phyloP scores from a whole-genome alignment of 257 asterid species.

The Petunia axillaris region DNA sequence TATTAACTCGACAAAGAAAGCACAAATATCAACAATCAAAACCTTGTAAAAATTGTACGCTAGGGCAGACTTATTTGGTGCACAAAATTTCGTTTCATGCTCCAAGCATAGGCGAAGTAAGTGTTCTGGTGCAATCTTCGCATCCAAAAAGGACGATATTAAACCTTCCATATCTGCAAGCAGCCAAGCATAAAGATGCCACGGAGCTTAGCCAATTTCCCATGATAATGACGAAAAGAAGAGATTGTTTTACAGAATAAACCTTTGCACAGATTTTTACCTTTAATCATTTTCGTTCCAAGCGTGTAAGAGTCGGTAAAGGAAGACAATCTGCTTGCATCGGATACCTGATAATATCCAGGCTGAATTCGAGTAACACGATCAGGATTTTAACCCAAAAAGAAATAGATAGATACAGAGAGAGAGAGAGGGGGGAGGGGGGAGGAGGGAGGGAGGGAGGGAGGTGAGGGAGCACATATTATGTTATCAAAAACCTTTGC shows the following conservation, averaged over 20 bases:
- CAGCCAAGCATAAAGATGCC: constrained; percentile 33
- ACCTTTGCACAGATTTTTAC: constrained; percentile 32
- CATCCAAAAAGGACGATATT: constrained; percentile 62
- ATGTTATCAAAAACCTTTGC: neutral
- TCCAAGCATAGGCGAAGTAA: constrained; percentile 79
- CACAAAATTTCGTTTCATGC: constrained; percentile 60
- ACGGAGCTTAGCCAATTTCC: constrained; percentile 14
- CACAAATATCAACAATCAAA: constrained; percentile 6
- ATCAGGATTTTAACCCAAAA: neutral
- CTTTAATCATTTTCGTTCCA: constrained; percentile 64
- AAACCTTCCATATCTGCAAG: constrained; percentile 64
- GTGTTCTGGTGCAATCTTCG: constrained; percentile 84
- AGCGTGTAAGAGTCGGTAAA: constrained; percentile 66
- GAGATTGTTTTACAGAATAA: neutral
- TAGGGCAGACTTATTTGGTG: constrained; percentile 43
- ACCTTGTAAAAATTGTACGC: constrained; percentile 85
- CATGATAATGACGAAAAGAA: neutral
- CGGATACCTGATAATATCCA: constrained; percentile 60
- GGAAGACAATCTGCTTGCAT: constrained; percentile 58
- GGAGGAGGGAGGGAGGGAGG: too few relatives aligned
- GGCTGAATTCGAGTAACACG: constrained; percentile 45
- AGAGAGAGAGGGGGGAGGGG: neutral
- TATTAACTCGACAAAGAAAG: neutral
- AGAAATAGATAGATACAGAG: neutral
- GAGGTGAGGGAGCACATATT: constrained; percentile 14